Percentiles rank a stretch among this genome's conserved stretches.
These are phyloP conservation scores for Picochlorum costavermella DNA, from an alignment of 139 green algal genomes.

Conservation along the genomic window DNA sequence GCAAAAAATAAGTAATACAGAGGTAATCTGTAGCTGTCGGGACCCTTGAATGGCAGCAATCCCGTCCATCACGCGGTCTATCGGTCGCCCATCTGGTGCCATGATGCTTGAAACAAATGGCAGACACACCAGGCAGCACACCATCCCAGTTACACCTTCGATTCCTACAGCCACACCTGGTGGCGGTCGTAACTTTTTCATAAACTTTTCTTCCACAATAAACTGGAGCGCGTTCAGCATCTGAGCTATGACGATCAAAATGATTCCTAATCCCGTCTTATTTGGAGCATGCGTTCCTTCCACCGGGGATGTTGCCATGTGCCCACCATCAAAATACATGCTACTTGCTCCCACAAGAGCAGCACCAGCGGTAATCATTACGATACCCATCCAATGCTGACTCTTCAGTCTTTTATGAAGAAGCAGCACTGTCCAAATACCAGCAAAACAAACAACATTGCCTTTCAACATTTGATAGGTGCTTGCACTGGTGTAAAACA, in stretches of 20 bases:
- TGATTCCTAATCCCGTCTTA: slow-evolving; percentile 60
- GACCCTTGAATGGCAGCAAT: neutral
- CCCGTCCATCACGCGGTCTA: slow-evolving; percentile 34
- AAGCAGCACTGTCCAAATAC: slow-evolving; percentile 68
- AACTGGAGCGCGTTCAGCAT: slow-evolving; percentile 56
- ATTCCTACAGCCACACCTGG: slow-evolving; percentile 47
- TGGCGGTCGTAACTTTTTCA: slow-evolving; percentile 46
- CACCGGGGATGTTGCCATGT: neutral
- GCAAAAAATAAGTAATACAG: slow-evolving; percentile 36
- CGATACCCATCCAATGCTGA: slow-evolving; percentile 75
- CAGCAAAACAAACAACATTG: slow-evolving; percentile 76
- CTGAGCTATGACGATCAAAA: slow-evolving; percentile 67
- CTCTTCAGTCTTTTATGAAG: slow-evolving; percentile 55
- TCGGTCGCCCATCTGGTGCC: slow-evolving; percentile 32
- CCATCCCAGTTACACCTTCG: slow-evolving; percentile 69
- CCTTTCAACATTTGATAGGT: slow-evolving; percentile 85
- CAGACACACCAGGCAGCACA: slow-evolving; percentile 49
- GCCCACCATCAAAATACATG: slow-evolving; percentile 7
- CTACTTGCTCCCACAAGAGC: slow-evolving; percentile 67
- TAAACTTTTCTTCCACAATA: slow-evolving; percentile 82
- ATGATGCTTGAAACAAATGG: slow-evolving; percentile 43
- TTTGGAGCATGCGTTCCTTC: slow-evolving; percentile 11
- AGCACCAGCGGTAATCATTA: slow-evolving; percentile 68
- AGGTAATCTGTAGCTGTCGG: neutral
- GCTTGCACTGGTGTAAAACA: slow-evolving; percentile 75